Base-by-base conservation (phyloP, 2,329 filamentous ascomycete species). In the Camillea tinctor region DNA sequence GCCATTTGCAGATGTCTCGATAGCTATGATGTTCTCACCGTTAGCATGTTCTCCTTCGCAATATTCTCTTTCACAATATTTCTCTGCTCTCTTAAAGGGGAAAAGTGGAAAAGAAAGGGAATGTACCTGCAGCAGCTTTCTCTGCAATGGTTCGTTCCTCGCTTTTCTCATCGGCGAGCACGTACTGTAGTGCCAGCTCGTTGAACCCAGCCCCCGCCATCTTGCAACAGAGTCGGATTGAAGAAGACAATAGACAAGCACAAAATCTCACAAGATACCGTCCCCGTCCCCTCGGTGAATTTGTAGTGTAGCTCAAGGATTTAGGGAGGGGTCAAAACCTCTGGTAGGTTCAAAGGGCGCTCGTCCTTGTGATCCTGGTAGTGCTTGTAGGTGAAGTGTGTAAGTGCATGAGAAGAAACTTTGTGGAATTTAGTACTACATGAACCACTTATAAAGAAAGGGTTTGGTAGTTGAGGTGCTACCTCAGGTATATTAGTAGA, bases 181-280 rank as follows among this genome's bases (percentile, higher is more conserved):
- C 82, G 69, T 81, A 85, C 64, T 83, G 78, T 57, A 84, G 73
- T 36, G 82, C 82, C 64, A 83, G 77, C 65, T 83, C 80, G 64
- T 79, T 77, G 65, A 84, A 74, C 40, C 51, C 67, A 15, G 61
- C 79, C 84, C 22, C 76, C 80, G 84, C 83, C 23, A 67, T 57
- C 55, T 6, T 15, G 53, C 23, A 9, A 49, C 19, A 23, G 56
- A 13, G 36, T 40, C 8, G 20, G 8, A 9, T 44, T n/a, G 36
- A 1, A 7, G 26, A 30, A 2, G 26, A 30, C 13, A 9, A 30
- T 30, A 11, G 36, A 44, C 36, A 44, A 44, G 36, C 13, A 30
- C 26, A 30, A 30, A 30, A 30, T 44, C 36, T 11, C 36, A 44
- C 36, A 44, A 4, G n/a, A 44, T 3, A 30, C 26, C 26, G 26